These are phyloP conservation scores for Aspergillus wentii DNA, from an alignment of 495 filamentous ascomycete genomes.

Conservation along the genomic window DNA sequence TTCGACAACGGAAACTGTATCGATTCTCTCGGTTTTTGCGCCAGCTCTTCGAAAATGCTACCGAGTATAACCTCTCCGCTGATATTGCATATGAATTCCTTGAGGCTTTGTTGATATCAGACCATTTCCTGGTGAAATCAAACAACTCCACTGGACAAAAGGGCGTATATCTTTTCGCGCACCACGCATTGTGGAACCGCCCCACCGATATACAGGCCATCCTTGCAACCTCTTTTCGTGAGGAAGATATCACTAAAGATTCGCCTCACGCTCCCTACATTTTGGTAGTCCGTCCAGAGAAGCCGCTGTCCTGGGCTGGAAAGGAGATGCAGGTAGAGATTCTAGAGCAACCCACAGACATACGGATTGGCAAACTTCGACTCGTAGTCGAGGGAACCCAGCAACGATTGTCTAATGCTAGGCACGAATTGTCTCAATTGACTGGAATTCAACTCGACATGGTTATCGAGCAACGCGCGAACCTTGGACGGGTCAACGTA, in stretches of 20 bases:
- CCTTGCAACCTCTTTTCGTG: conserved; percentile 81
- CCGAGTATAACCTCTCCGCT: conserved; percentile 75
- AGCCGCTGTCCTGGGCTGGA: conserved; percentile 77
- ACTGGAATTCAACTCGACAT: conserved; percentile 80
- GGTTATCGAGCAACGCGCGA: conserved; percentile 86
- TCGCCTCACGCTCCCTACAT: conserved; percentile 68
- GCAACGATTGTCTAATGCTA: conserved; percentile 69
- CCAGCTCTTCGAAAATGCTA: conserved; percentile 91
- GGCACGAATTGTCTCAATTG: conserved; percentile 66
- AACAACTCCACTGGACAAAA: conserved; percentile 60
- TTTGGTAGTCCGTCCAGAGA: conserved; percentile 78
- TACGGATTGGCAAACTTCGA: conserved; percentile 81
- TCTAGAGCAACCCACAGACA: conserved; percentile 73
- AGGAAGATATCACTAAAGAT: conserved; percentile 66
- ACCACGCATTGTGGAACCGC: conserved; percentile 67
- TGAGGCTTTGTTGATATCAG: conserved; percentile 74
- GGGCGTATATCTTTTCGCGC: conserved; percentile 79
- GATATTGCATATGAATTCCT: conserved; percentile 68
- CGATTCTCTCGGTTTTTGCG: conserved; percentile 83
- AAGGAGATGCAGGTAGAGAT: conserved; percentile 63
- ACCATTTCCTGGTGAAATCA: conserved; percentile 69
- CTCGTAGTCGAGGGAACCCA: conserved; percentile 87
- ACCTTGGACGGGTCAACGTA: conserved; percentile 83
- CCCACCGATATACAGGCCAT: conserved; percentile 78
- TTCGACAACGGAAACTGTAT: conserved; percentile 83